phyloP scores from a whole-genome alignment of 257 asterid genomes.

The Solanum lignicaule region DNA sequence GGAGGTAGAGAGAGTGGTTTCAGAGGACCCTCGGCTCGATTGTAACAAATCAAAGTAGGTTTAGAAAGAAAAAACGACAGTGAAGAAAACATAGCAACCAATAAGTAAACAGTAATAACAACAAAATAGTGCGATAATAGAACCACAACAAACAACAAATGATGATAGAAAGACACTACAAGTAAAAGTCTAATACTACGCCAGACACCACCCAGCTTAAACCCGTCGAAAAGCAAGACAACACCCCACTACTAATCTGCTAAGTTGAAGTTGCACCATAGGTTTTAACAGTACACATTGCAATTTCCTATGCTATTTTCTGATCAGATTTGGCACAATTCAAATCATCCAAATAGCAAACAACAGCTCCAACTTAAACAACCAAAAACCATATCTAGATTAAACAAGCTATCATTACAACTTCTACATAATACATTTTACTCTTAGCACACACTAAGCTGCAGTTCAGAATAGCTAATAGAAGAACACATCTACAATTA shows the following conservation, averaged over 20 bases:
- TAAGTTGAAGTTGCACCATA: neutral
- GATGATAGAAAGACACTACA: neutral
- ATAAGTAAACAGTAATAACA: neutral
- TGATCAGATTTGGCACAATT: neutral
- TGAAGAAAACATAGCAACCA: neutral
- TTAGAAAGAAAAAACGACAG: neutral
- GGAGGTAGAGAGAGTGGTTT: neutral
- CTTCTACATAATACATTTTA: neutral
- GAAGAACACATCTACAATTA: neutral
- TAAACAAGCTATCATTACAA: neutral
- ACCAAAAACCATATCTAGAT: neutral
- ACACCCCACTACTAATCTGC: neutral
- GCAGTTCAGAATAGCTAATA: neutral
- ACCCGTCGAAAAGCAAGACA: neutral
- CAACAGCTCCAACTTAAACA: neutral
- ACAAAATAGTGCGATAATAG: neutral
- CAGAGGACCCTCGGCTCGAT: neutral
- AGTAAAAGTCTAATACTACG: neutral
- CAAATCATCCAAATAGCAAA: neutral
- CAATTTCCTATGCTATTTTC: neutral
- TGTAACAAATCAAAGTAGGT: neutral
- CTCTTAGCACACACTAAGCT: neutral
- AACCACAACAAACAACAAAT: neutral
- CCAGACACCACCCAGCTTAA: neutral
- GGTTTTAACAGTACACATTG: neutral